A percentile compares a stretch with the other conserved stretches of the same genome.
Evolutionary conservation across 225 moss, liverwort and hornwort genomes (phyloP).

Genomic region (Physcomitrellopsis africana): DNA sequence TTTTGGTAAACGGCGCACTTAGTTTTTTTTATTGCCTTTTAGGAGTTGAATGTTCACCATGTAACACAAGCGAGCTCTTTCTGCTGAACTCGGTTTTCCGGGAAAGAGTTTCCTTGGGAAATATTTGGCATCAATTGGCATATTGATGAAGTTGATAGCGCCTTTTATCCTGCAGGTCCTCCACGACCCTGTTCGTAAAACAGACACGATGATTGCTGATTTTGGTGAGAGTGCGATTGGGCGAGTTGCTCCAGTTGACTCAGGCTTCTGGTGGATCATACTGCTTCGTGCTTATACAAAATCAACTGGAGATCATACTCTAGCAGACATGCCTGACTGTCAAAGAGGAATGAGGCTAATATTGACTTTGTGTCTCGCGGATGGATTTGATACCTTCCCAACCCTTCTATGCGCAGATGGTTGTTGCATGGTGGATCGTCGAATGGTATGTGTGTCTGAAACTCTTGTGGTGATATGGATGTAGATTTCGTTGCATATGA

Average conservation of each 20-base stretch:
- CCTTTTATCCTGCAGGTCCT: conserved; percentile 55
- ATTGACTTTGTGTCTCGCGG: conserved; percentile 84
- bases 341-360: conserved; percentile 97
- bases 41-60: not conserved
- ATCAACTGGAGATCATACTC: conserved; percentile 85
- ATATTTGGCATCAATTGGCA: not conserved
- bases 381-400: conserved; percentile 96
- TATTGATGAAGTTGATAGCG: conserved; percentile 19
- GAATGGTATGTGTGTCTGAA: conserved; percentile 64
- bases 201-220: conserved; percentile 94
- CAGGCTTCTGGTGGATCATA: conserved; percentile 99
- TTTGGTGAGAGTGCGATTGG: conserved; percentile 98
- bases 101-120: not conserved
- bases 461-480: conserved; percentile 12
- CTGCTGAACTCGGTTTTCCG: not conserved
- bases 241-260: conserved; percentile 94
- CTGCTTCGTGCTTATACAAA: conserved; percentile 92
- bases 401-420: conserved; percentile 93
- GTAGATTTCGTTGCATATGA: not conserved
- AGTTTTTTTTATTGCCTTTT: not conserved
- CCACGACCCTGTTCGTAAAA: conserved; percentile 85
- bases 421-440: conserved; percentile 96
- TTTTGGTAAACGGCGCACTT: conserved; percentile 9
- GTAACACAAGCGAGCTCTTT: not conserved
- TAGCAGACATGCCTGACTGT: conserved; percentile 91